These are phyloP conservation scores for Aurifilum marmelostoma DNA, from an alignment of 2,329 filamentous ascomycete genomes.

Conservation along the genomic window DNA sequence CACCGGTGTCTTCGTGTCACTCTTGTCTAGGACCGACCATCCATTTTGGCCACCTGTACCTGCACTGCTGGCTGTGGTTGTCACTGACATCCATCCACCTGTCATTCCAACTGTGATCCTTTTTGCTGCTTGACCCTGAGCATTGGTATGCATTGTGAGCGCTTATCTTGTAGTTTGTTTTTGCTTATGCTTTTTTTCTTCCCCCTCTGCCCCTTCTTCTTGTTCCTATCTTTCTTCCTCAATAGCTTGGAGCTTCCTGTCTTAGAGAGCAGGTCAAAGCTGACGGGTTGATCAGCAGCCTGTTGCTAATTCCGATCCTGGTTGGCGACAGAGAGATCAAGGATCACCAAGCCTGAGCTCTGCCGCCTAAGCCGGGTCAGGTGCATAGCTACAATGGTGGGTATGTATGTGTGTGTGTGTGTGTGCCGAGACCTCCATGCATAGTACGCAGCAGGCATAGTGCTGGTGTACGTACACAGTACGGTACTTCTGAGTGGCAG, in stretches of 20 bases:
- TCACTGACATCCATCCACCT: not conserved
- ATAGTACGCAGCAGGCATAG: not conserved
- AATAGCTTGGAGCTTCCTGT: not conserved
- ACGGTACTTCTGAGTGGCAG: not conserved
- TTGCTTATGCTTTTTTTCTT: not conserved
- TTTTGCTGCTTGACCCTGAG: not conserved
- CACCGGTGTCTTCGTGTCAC: slow-evolving; percentile 7
- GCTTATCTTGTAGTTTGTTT: not conserved
- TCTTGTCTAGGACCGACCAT: not conserved
- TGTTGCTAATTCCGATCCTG: not conserved
- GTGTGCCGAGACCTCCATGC: too few species aligned
- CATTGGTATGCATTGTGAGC: not conserved
- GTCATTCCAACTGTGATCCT: not conserved
- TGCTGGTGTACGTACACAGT: not conserved
- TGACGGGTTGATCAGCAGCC: not conserved
- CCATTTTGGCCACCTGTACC: not conserved
- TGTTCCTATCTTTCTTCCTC: too few species aligned
- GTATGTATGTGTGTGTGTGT: not conserved
- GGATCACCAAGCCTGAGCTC: not conserved
- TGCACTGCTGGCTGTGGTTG: not conserved
- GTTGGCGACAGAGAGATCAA: slow-evolving; percentile 2
- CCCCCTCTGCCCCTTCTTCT: too few species aligned
- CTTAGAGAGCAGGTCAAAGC: not conserved
- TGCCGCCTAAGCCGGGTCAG: slow-evolving; percentile 4
- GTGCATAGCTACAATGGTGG: slow-evolving; percentile 5